A percentile compares a stretch with the other conserved stretches of the same genome.
phyloP scores from a whole-genome alignment of 352 stramenopile genomes.

The Thraustochytrium sp. region DNA sequence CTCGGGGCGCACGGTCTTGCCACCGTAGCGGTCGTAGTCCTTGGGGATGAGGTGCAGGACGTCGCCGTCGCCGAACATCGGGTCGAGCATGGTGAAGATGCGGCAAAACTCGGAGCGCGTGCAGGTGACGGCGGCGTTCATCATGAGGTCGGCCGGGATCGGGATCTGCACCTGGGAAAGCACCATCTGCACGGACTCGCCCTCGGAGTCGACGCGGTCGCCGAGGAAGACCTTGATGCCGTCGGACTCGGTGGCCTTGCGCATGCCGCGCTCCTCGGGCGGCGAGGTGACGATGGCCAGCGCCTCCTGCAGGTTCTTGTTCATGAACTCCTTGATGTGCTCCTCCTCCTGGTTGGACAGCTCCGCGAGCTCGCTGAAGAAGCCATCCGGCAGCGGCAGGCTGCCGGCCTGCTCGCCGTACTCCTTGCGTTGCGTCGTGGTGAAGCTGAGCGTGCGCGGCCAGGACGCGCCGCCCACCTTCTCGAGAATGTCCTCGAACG shows the following conservation, averaged over 20 bases:
- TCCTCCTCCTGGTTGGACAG: conserved; percentile 16
- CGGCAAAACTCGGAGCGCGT: conserved; percentile 30
- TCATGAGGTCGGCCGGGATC: conserved; percentile 36
- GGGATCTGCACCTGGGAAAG: conserved; percentile 33
- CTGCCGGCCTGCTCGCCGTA: neutral
- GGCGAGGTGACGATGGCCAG: neutral
- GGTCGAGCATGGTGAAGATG: conserved; percentile 40
- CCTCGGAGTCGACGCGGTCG: conserved; percentile 30
- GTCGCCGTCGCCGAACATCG: conserved; percentile 37
- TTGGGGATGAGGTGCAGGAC: conserved; percentile 34
- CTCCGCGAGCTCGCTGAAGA: conserved; percentile 34
- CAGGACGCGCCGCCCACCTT: conserved; percentile 10
- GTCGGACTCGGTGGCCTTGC: conserved; percentile 28
- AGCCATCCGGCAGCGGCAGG: conserved; percentile 21
- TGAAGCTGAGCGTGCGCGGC: conserved; percentile 38
- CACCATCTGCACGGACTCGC: conserved; percentile 24
- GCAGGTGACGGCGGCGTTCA: conserved; percentile 38
- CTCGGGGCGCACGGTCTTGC: conserved; percentile 29
- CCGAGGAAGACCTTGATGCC: conserved; percentile 33
- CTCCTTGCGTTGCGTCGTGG: neutral
- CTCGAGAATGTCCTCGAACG: conserved; percentile 38
- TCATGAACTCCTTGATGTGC: conserved; percentile 28
- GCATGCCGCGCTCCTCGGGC: conserved; percentile 12
- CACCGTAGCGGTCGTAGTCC: conserved; percentile 36
- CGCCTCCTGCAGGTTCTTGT: conserved; percentile 30